These are phyloP conservation scores for Beauveria scarabaeidicola DNA, from an alignment of 2,329 filamentous ascomycete genomes.

Conservation along the genomic window DNA sequence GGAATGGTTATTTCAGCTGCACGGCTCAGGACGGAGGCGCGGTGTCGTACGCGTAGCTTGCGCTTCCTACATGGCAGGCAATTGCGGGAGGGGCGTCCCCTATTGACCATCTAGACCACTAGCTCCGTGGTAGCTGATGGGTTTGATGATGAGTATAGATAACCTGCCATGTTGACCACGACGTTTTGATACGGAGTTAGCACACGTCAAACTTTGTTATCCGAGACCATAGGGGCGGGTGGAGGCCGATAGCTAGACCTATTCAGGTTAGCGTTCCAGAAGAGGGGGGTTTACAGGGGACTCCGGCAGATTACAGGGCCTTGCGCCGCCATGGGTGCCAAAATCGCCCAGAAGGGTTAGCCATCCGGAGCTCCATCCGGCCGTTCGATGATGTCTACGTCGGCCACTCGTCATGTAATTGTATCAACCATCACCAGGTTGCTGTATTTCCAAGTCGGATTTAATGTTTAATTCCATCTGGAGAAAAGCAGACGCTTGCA, in stretches of 20 bases:
- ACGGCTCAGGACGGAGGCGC: background rate
- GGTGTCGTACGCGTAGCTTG: conserved; percentile 17
- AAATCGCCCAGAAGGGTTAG: conserved; percentile 2
- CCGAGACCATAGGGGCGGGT: background rate
- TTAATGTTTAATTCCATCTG: background rate
- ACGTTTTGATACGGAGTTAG: background rate
- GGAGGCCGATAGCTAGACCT: background rate
- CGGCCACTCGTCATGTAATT: background rate
- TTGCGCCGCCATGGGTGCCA: background rate
- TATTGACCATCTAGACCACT: conserved; percentile 17
- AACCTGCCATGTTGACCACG: background rate
- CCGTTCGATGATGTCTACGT: background rate
- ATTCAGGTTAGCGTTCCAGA: conserved; percentile 1
- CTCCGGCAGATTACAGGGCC: background rate
- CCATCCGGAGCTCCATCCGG: conserved; percentile 9
- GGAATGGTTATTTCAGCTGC: background rate
- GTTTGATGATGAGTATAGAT: background rate
- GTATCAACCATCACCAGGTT: background rate
- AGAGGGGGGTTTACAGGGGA: background rate
- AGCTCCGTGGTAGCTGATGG: background rate
- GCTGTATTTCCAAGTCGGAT: background rate
- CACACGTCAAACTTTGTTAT: background rate
- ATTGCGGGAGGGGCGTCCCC: conserved; percentile 16
- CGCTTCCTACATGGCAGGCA: conserved; percentile 19
- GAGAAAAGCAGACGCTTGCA: background rate